These are phyloP conservation scores for Eremothecium gossypii DNA, from an alignment of 1,139 yeast genomes.

Conservation along the genomic window DNA sequence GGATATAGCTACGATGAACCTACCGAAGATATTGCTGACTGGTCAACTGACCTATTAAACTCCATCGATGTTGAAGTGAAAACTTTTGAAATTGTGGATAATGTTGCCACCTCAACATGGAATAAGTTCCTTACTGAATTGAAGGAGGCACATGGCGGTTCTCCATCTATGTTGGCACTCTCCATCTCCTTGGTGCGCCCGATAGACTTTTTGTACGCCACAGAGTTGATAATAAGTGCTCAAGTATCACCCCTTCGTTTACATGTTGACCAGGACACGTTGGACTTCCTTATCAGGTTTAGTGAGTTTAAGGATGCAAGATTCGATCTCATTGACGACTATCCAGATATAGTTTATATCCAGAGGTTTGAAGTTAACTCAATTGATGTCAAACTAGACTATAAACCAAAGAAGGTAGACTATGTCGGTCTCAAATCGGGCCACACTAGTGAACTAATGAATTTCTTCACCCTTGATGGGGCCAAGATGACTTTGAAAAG, in stretches of 20 bases:
- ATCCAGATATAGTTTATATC: conserved; percentile 54
- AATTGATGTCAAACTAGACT: conserved; percentile 65
- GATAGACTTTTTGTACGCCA: conserved; percentile 49
- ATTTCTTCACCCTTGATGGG: conserved; percentile 80
- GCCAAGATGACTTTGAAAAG: conserved; percentile 59
- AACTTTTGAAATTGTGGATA: conserved; percentile 61
- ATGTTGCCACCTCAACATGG: conserved; percentile 86
- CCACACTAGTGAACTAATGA: conserved; percentile 76
- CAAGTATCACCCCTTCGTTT: conserved; percentile 64
- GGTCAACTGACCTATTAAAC: conserved; percentile 42
- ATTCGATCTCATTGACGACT: conserved; percentile 45
- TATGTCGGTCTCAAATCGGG: conserved; percentile 80
- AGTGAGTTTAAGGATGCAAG: conserved; percentile 70
- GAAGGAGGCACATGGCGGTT: conserved; percentile 43
- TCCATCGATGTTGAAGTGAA: conserved; percentile 37
- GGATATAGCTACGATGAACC: conserved; percentile 45
- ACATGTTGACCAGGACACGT: conserved; percentile 87
- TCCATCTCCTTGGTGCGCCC: conserved; percentile 58
- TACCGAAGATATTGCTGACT: conserved; percentile 16
- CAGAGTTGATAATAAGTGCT: conserved; percentile 55
- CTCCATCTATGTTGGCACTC: conserved; percentile 53
- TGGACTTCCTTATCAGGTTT: conserved; percentile 73
- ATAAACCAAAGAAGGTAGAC: conserved; percentile 84
- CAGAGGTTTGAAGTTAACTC: conserved; percentile 60
- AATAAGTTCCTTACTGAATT: conserved; percentile 69